Base-by-base conservation (phyloP, 352 stramenopile genomes). In the Phytophthora hibernalis region DNA sequence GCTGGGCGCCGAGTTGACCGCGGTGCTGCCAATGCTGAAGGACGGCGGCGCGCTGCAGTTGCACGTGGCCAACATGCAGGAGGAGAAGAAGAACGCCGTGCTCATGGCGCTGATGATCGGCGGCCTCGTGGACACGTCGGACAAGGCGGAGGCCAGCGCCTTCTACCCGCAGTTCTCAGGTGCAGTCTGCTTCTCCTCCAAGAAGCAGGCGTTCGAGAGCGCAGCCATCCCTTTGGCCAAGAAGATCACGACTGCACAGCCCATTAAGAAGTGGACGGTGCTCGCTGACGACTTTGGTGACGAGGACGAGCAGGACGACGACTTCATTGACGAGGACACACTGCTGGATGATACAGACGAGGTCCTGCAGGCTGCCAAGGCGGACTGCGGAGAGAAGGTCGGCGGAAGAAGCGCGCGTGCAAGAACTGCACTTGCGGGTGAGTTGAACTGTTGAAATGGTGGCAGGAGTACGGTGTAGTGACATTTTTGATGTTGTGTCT, bases 341-440 rank as follows among this genome's bases (percentile, higher is more conserved):
- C 62, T 96, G 33, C 68, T 97, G 30, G 89, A 92, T 45, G 84
- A 95, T 70, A 90, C 82, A 18, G 85, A 97, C 51, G 87, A 91
- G n/a, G 79, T 96, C 16, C 73, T 93, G 28, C 69, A 91, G 68
- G 71, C 83, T 1, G 83, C 84, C 3, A 84, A 92, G 62, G 70
- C 78, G 31, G 84, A 93, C 48, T 93, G 84, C 53, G 88, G 69
- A 2, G 86, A 92, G 42, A 85, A 93, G 63, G 93, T 86, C 58
- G 83, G 86, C 52, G 90, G 91, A 44, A 98, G 76, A 90, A 90
- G 68, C 85, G 91, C 50, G 87, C 96, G 6, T 99, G 97, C 89
- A 98, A 98, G 77, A 93, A 99, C 80, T 99, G 97, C 81, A 98
- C 93, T 24, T 99, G 97, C 83, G 97, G 97, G 87, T 95, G 75